Conservation (phyloP, 1,284 basidiomycete species). For the Sphagnurus paluster region DNA sequence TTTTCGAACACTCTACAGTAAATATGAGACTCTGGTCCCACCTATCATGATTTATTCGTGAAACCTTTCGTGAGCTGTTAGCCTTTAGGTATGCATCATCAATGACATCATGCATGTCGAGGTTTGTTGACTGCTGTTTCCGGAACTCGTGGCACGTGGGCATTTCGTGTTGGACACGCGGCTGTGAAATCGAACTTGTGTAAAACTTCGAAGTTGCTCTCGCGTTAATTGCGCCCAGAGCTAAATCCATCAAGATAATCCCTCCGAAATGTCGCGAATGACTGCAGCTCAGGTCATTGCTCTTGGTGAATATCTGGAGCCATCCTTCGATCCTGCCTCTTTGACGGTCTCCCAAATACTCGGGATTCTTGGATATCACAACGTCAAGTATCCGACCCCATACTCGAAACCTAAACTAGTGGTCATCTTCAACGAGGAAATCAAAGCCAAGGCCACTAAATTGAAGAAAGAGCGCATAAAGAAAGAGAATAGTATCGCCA, state of each 20-base stretch:
- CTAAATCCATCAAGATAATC: background rate
- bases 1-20: too few relatives aligned
- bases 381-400: constrained; percentile 72
- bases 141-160: constrained; percentile 3
- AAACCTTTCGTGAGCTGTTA: background rate
- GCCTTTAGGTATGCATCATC: too few relatives aligned
- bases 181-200: background rate
- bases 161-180: constrained; percentile 13
- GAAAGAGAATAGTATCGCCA: constrained; percentile 68
- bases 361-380: constrained; percentile 81
- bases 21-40: too few relatives aligned
- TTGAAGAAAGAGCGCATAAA: constrained; percentile 67
- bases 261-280: constrained; percentile 59
- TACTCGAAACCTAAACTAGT: constrained; percentile 89
- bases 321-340: constrained; percentile 78
- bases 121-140: constrained; percentile 1
- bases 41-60: too few relatives aligned
- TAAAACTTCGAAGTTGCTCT: background rate
- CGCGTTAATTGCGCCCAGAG: background rate
- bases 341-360: constrained; percentile 84
- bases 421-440: constrained; percentile 74
- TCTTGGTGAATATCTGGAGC: constrained; percentile 79
- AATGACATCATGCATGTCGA: too few relatives aligned
- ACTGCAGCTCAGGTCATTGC: constrained; percentile 72
- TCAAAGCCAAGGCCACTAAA: constrained; percentile 62